A percentile compares a stretch with the other conserved stretches of the same genome.
These are phyloP conservation scores for Cladochytrium replicatum DNA, from an alignment of 192 early-diverging fungal species.

Conservation along the genomic window DNA sequence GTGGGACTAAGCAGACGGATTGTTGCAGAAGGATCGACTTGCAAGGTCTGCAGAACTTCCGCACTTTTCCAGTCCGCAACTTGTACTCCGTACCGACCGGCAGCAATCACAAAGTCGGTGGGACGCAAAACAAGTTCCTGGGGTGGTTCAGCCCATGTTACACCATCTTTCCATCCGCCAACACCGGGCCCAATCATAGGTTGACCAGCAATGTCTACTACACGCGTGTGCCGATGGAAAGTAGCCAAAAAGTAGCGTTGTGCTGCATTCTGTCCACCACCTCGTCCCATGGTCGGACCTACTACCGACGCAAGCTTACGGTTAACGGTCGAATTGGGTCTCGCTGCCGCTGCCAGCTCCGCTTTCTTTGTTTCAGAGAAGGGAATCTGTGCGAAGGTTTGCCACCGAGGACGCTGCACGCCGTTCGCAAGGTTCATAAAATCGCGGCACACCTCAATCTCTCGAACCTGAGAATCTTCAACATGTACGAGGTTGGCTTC, in stretches of 20 bases:
- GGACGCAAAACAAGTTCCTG: slow-evolving; percentile 32
- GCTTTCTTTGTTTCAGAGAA: slow-evolving; percentile 36
- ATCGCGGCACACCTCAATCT: slow-evolving; percentile 42
- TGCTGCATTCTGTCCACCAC: slow-evolving; percentile 1
- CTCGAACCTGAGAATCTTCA: slow-evolving; percentile 36
- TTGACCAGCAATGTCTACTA: slow-evolving; percentile 34
- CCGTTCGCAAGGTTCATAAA: slow-evolving; percentile 24
- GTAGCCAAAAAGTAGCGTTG: slow-evolving; percentile 44
- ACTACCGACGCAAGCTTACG: slow-evolving; percentile 44
- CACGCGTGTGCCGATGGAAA: slow-evolving; percentile 34
- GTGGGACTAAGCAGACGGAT: slow-evolving; percentile 17
- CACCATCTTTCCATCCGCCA: slow-evolving; percentile 47
- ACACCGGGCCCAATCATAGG: slow-evolving; percentile 47
- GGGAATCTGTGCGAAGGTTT: slow-evolving; percentile 48
- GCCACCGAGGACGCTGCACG: slow-evolving; percentile 32
- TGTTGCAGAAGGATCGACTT: slow-evolving; percentile 14
- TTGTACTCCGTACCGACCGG: slow-evolving; percentile 32
- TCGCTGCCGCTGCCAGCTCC: slow-evolving; percentile 17
- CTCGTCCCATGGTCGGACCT: slow-evolving; percentile 3
- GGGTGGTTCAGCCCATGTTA: slow-evolving; percentile 40
- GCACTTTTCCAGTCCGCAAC: slow-evolving; percentile 44
- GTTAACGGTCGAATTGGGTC: slow-evolving; percentile 41
- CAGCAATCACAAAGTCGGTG: slow-evolving; percentile 31
- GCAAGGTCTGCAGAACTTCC: slow-evolving; percentile 24
- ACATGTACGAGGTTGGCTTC: slow-evolving; percentile 49